A percentile compares a stretch with the other conserved stretches of the same genome.
These are phyloP conservation scores for Chaetomiaceae sp. DNA, from an alignment of 2,329 filamentous ascomycete species.

Conservation along the genomic window DNA sequence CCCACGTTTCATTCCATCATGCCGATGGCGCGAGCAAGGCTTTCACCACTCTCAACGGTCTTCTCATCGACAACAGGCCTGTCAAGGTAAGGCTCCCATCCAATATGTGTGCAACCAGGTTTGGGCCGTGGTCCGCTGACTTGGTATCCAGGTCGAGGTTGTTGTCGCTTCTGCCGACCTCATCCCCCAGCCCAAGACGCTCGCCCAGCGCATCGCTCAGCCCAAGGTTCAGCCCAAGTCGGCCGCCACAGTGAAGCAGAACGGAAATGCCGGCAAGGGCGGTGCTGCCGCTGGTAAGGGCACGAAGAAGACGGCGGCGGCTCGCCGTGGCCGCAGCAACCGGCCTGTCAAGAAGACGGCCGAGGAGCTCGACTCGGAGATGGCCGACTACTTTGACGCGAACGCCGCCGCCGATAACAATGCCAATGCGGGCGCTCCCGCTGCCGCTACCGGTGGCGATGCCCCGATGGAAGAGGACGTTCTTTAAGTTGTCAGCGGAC, in stretches of 20 bases:
- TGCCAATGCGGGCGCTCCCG: slow-evolving; percentile 36
- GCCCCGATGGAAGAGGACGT: slow-evolving; percentile 66
- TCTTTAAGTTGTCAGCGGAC: slow-evolving; percentile 33
- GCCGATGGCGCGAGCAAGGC: slow-evolving; percentile 80
- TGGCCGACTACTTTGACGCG: slow-evolving; percentile 85
- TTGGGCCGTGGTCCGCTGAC: too few relatives aligned
- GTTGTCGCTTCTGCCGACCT: slow-evolving; percentile 73
- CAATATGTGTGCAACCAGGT: too few relatives aligned
- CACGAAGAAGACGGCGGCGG: slow-evolving; percentile 41
- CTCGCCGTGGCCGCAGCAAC: slow-evolving; percentile 52
- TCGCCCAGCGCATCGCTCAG: slow-evolving; percentile 78
- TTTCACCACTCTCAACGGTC: slow-evolving; percentile 76
- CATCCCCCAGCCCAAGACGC: slow-evolving; percentile 60
- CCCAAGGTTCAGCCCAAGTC: slow-evolving; percentile 76
- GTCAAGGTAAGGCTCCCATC: slow-evolving; percentile 79
- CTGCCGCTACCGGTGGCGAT: slow-evolving; percentile 41
- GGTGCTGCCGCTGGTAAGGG: slow-evolving; percentile 36
- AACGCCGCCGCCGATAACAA: slow-evolving; percentile 40
- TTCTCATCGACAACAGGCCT: slow-evolving; percentile 82
- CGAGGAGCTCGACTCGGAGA: slow-evolving; percentile 94
- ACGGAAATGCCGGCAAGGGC: slow-evolving; percentile 44
- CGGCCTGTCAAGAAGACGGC: slow-evolving; percentile 80
- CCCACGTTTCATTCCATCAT: slow-evolving; percentile 81
- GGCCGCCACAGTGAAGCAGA: slow-evolving; percentile 68
- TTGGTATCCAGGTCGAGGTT: slow-evolving; percentile 84